Evolutionary conservation across 2,329 filamentous ascomycete genomes (phyloP).

Genomic region (Penicillium sp.): DNA sequence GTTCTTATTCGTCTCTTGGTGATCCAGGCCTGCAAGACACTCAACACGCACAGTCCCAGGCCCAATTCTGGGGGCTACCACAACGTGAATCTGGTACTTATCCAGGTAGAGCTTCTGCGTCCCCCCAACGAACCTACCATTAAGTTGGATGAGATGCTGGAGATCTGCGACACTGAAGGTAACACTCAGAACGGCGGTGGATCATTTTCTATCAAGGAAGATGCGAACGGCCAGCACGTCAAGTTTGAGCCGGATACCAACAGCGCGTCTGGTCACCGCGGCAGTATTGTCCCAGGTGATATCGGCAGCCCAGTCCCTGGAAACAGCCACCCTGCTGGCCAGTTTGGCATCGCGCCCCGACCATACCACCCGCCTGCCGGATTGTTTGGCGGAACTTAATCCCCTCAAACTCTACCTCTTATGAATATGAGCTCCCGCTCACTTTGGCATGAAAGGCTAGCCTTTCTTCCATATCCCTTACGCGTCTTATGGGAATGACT

Average conservation of each 20-base stretch:
- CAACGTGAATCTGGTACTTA: conserved; percentile 62
- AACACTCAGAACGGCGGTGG: conserved; percentile 84
- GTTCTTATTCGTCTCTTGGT: conserved; percentile 71
- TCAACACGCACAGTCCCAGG: conserved; percentile 45
- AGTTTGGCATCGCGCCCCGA: conserved; percentile 36
- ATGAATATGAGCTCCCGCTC: neutral
- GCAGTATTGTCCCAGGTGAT: conserved; percentile 58
- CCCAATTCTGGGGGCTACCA: conserved; percentile 64
- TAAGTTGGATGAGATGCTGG: conserved; percentile 69
- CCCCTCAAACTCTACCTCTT: conserved; percentile 1
- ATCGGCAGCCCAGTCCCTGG: conserved; percentile 65
- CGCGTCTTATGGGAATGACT: conserved; percentile 14
- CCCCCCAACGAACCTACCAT: conserved; percentile 57
- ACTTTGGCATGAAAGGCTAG: neutral
- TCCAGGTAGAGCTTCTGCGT: conserved; percentile 66
- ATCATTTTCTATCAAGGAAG: conserved; percentile 70
- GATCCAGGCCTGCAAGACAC: conserved; percentile 72
- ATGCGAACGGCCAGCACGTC: conserved; percentile 45
- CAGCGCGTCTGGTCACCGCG: conserved; percentile 43
- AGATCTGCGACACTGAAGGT: conserved; percentile 89
- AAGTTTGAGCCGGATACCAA: conserved; percentile 55
- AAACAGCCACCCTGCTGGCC: conserved; percentile 42
- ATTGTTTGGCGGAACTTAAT: conserved; percentile 31
- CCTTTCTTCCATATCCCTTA: conserved; percentile 3
- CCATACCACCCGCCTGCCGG: conserved; percentile 41